phyloP scores from a whole-genome alignment of 257 asterid species.

The Przewalskia tangutica region DNA sequence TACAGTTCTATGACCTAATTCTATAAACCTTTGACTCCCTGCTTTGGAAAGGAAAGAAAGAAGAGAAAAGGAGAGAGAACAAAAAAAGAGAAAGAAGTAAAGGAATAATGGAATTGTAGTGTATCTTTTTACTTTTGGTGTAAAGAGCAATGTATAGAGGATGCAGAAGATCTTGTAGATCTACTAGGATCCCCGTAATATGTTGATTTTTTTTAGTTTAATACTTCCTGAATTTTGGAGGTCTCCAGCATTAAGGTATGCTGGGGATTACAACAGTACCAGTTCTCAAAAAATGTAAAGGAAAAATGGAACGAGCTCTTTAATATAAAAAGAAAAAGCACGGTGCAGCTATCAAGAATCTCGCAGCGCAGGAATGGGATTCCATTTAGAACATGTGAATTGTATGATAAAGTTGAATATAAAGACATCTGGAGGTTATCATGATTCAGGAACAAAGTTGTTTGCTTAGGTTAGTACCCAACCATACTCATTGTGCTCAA shows the following conservation, averaged over 20 bases:
- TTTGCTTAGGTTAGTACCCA: not conserved
- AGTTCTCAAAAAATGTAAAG: not conserved
- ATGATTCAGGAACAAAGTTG: not conserved
- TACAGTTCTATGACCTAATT: not conserved
- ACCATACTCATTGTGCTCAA: not conserved
- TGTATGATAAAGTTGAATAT: not conserved
- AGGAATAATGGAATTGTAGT: not conserved
- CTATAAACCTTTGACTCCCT: not conserved
- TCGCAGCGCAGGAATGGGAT: not conserved
- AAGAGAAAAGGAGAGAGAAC: not conserved
- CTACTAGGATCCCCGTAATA: not conserved
- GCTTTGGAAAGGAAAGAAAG: not conserved
- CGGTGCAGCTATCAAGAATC: not conserved
- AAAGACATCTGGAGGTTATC: not conserved
- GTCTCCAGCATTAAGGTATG: not conserved
- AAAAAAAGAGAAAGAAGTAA: not conserved
- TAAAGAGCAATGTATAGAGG: not conserved
- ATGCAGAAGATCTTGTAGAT: not conserved
- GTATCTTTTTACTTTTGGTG: not conserved
- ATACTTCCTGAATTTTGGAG: not conserved
- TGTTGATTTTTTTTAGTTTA: not conserved
- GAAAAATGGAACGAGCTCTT: not conserved
- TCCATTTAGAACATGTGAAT: not conserved
- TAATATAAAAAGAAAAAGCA: no score
- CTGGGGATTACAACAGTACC: not conserved